Base-by-base conservation (phyloP, 352 stramenopile species). In the Globisporangium camurandrum region DNA sequence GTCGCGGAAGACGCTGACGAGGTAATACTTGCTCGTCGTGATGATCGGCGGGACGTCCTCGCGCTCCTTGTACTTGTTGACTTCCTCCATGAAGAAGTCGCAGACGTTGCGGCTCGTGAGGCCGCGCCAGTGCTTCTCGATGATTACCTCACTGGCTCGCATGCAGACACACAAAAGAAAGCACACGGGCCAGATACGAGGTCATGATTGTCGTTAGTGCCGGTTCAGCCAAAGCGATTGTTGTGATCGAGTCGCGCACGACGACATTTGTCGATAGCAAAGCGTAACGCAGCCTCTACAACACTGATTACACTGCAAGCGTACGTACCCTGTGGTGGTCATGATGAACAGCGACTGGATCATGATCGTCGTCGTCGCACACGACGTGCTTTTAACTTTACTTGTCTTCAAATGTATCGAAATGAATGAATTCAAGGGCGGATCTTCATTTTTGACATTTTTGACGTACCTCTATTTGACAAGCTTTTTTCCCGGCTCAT, bases 331-430 rank as follows among this genome's bases (percentile, higher is more conserved):
- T 6, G 82, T 95, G 46, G 90, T 93, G 54, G 90, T 97, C 53
- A 98, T 85, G 60, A 98, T 97, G 67, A 98, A 98, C 57, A 99
- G 76, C 47, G 90, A 98, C 74, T 98, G 91, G 62, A 98, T 98
- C 93, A 98, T 98, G 50, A n/a, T n/a, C n/a, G n/a, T n/a, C n/a
- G n/a, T n/a, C 30, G 30, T 8, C 30, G 12, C 12, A 12, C 1
- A 36, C 30, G 8, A 36, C 30, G 12, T 12, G 12, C 30, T 36
- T 8, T 12, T 36, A 36, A 12, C 30, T 36, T 12, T 36, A 14
- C 31, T 37, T 37, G 31, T n/a, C n/a, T n/a, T n/a, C n/a, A n/a
- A n/a, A n/a, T n/a, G n/a, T n/a, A n/a, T n/a, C n/a, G n/a, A n/a
- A n/a, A n/a, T n/a, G n/a, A n/a, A n/a, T n/a, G n/a, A n/a, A n/a